These are phyloP conservation scores for Fagus sylvatica DNA, from an alignment of 306 rosid species.

Conservation along the genomic window DNA sequence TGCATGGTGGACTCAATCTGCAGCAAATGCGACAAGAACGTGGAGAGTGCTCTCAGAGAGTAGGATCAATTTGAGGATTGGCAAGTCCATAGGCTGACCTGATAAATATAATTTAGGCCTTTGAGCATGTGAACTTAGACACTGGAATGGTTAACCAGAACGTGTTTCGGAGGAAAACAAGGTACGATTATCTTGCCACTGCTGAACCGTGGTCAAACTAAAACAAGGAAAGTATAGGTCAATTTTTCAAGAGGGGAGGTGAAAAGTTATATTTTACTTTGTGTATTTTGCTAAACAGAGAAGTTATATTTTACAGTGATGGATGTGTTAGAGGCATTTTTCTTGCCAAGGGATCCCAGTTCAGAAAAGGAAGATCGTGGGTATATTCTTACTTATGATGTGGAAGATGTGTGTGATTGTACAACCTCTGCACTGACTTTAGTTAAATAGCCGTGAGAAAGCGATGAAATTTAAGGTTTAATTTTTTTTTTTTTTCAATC, in stretches of 20 bases:
- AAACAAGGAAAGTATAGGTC: slow-evolving; percentile 58
- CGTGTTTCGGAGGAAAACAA: slow-evolving; percentile 45
- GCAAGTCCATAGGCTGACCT: slow-evolving; percentile 41
- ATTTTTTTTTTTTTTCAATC: too few relatives aligned
- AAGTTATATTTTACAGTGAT: slow-evolving; percentile 31
- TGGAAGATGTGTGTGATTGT: too few relatives aligned
- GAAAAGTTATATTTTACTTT: slow-evolving; percentile 16
- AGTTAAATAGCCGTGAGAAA: too few relatives aligned
- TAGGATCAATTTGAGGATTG: slow-evolving; percentile 20
- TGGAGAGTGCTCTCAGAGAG: too few relatives aligned
- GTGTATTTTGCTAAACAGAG: too few relatives aligned
- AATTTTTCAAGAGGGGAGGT: slow-evolving; percentile 47
- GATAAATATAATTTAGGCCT: slow-evolving; percentile 22
- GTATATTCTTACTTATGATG: too few relatives aligned
- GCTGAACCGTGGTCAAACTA: slow-evolving; percentile 73
- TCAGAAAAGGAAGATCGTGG: slow-evolving; percentile 41
- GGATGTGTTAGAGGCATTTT: slow-evolving; percentile 60
- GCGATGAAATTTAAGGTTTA: too few relatives aligned
- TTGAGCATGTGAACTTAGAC: slow-evolving; percentile 14
- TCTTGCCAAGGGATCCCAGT: slow-evolving; percentile 28
- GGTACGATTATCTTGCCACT: slow-evolving; percentile 51
- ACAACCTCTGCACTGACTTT: too few relatives aligned
- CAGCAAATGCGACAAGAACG: too few relatives aligned
- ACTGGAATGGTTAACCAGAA: slow-evolving; percentile 64
- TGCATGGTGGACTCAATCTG: too few relatives aligned